Evolutionary conservation across 73 alveolate genomes (phyloP).

Genomic region (Stentor coeruleus): DNA sequence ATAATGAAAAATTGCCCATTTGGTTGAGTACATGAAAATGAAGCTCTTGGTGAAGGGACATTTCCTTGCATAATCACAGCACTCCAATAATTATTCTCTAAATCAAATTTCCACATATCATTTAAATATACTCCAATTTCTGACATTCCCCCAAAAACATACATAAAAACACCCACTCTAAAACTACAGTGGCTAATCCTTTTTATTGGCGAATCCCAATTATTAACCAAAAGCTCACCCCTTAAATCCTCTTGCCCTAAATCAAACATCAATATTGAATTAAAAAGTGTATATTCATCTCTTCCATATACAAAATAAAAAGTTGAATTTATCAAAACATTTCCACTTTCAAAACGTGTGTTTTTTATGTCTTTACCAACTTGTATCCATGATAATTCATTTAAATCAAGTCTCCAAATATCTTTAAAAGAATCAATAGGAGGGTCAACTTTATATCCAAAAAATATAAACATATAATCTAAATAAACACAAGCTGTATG

Average conservation of each 20-base stretch:
- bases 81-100: neutral
- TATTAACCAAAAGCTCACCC: neutral
- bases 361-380: no score
- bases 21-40: neutral
- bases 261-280: neutral
- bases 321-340: neutral
- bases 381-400: no score
- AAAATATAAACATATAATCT: neutral
- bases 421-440: no score
- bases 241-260: neutral
- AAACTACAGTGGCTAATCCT: neutral
- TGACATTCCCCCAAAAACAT: neutral
- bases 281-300: neutral
- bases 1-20: neutral
- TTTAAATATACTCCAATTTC: neutral
- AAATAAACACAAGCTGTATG: neutral
- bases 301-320: neutral
- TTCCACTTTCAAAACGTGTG: no score
- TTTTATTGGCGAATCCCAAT: neutral
- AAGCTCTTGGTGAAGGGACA: neutral
- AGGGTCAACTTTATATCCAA: no score
- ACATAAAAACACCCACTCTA: neutral
- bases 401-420: no score
- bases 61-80: neutral
- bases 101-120: neutral